Conservation (phyloP, 192 early-diverging fungal species). For the Entomortierella lignicola region DNA sequence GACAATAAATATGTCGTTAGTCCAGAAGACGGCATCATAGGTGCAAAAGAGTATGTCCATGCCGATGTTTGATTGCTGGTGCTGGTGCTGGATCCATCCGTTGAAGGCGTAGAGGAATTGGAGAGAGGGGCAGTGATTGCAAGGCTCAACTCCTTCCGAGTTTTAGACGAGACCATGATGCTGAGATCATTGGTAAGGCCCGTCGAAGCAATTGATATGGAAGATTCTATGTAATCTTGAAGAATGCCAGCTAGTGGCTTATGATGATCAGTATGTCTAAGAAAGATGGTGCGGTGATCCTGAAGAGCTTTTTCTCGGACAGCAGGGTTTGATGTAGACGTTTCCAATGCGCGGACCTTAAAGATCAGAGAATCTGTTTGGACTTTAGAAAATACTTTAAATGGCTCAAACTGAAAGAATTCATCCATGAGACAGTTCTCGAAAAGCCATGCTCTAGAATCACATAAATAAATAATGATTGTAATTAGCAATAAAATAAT, state of each 20-base stretch:
- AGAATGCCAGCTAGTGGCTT: conserved; percentile 52
- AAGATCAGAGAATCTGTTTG: conserved; percentile 72
- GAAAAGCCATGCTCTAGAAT: conserved; percentile 66
- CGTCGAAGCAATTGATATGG: neutral
- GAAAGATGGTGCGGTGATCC: conserved; percentile 49
- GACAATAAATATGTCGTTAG: conserved; percentile 49
- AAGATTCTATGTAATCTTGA: conserved; percentile 52
- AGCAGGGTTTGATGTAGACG: neutral
- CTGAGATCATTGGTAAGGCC: conserved; percentile 6
- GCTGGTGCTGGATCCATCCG: neutral
- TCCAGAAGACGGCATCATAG: conserved; percentile 58
- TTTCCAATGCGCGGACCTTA: conserved; percentile 48
- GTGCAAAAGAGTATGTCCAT: conserved; percentile 59
- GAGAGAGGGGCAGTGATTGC: conserved; percentile 8
- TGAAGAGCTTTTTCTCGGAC: neutral
- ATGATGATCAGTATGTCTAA: conserved; percentile 59
- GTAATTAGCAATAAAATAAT: neutral
- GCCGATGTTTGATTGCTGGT: neutral
- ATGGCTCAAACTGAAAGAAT: conserved; percentile 68
- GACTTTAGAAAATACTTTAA: conserved; percentile 70
- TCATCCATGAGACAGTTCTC: conserved; percentile 61
- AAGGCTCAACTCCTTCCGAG: conserved; percentile 17
- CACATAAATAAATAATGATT: too few species aligned
- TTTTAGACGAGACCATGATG: conserved; percentile 36
- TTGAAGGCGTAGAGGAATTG: neutral